Evolutionary conservation across 2,329 filamentous ascomycete genomes (phyloP).

Genomic region (Coniella vitis): DNA sequence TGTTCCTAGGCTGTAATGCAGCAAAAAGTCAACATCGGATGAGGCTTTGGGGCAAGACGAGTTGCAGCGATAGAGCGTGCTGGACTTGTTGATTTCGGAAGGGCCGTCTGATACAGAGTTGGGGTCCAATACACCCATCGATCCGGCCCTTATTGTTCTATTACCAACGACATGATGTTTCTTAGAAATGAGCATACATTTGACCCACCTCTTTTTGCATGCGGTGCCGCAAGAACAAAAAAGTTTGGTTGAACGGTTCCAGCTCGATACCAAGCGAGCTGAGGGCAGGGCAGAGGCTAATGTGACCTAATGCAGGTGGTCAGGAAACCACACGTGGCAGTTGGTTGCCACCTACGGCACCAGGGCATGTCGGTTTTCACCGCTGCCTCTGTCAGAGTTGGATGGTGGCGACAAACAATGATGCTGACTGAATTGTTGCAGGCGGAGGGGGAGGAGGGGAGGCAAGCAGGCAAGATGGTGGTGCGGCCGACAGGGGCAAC

Average conservation of each 20-base stretch:
- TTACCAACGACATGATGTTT: conserved; percentile 6
- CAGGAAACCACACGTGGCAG: conserved; percentile 4
- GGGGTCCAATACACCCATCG: neutral
- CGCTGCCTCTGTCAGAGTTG: conserved; percentile 1
- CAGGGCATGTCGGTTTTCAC: conserved; percentile 2
- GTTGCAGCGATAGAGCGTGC: neutral
- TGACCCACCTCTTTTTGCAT: conserved; percentile 5
- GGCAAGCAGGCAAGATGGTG: neutral
- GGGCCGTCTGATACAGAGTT: neutral
- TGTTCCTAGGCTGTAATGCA: neutral
- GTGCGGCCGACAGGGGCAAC: neutral
- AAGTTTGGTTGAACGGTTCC: conserved; percentile 4
- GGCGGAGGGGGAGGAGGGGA: neutral
- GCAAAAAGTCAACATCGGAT: conserved; percentile 1
- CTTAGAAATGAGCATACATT: conserved; percentile 10
- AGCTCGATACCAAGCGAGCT: conserved; percentile 9
- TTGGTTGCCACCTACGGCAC: neutral
- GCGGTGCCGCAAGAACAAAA: neutral
- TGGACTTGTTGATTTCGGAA: neutral
- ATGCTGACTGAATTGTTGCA: neutral
- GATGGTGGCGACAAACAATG: neutral
- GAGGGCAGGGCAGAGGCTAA: conserved; percentile 4
- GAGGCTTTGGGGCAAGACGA: neutral
- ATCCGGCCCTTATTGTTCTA: conserved; percentile 10
- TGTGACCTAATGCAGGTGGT: conserved; percentile 4